A percentile compares a stretch with the other conserved stretches of the same genome.
These are phyloP conservation scores for Ustilago sp. DNA, from an alignment of 1,284 basidiomycete species.

Conservation along the genomic window DNA sequence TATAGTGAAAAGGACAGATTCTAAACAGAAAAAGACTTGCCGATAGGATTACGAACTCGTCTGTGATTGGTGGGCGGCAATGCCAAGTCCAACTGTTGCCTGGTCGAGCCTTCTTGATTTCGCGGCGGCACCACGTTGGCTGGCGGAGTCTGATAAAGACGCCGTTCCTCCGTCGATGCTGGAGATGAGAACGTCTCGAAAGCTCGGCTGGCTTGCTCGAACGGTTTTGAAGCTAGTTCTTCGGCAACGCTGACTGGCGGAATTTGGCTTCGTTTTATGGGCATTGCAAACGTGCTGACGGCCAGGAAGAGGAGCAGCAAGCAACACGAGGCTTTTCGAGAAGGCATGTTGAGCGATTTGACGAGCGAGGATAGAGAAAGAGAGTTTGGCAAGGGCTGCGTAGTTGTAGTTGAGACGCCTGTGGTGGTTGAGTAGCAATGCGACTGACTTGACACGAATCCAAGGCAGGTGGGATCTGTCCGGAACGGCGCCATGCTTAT, in stretches of 20 bases:
- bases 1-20: constrained; percentile 38
- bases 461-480: neutral
- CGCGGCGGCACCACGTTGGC: neutral
- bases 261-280: neutral
- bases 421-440: neutral
- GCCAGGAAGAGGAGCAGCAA: neutral
- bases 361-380: neutral
- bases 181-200: neutral
- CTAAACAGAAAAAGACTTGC: constrained; percentile 17
- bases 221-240: neutral
- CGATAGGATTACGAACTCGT: neutral
- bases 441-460: neutral
- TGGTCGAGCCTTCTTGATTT: neutral
- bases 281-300: neutral
- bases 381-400: neutral
- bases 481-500: neutral
- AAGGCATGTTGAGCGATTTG: neutral
- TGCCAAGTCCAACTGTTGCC: neutral
- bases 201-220: neutral
- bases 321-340: neutral
- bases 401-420: neutral
- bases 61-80: constrained; percentile 7
- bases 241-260: neutral
- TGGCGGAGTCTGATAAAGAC: neutral
- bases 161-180: neutral